Base-by-base conservation (phyloP, 495 filamentous ascomycete species). In the Chaetomium tenue region DNA sequence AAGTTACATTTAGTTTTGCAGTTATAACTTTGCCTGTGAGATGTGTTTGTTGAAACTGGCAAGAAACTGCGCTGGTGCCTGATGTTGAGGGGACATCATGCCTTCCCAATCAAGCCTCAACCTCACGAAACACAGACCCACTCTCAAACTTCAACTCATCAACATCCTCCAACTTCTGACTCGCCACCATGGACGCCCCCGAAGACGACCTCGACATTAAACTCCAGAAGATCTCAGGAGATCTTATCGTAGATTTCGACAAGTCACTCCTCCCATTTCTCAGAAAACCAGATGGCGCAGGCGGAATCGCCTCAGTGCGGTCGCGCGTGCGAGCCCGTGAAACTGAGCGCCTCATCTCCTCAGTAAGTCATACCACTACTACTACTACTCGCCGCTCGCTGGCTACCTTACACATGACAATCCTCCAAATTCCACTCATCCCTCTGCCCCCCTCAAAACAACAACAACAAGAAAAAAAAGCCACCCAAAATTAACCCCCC, bases 141-240 rank as follows among this genome's bases (percentile, higher is more conserved):
- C 58, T 51, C 11, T 22, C 6, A 18, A 42, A 62, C 56, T 30
- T 58, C 60, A 61, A 42, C 58, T 28, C 58, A 46, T 22, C 64
- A 64, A 51, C 58, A 55, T 44, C 15, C 37, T n/a, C 15, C 23
- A 33, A 47, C 42, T 23, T 22, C 25, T 52, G 57, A 48, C 23
- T 23, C 50, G 18, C 55, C 46, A 71, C 26, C 23, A 83, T 82
- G 81, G 81, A 84, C 64, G 78, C 78, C 16, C 66, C 76, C 12
- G 82, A 83, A 25, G 72, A 76, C 22, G 90, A 91, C 50, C 76
- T 82, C 59, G 91, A 93, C 66, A 77, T 91, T 54, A 86, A 89
- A 71, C 82, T 95, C 22, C 89, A 91, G 70, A 86, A 88, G 51
- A 80, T 83, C 46, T 90, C 91, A 4, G 76, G 79, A 16, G 88